A percentile compares a stretch with the other conserved stretches of the same genome.
Evolutionary conservation across 257 asterid species (phyloP).

Genomic region (Linderniella brevidens): DNA sequence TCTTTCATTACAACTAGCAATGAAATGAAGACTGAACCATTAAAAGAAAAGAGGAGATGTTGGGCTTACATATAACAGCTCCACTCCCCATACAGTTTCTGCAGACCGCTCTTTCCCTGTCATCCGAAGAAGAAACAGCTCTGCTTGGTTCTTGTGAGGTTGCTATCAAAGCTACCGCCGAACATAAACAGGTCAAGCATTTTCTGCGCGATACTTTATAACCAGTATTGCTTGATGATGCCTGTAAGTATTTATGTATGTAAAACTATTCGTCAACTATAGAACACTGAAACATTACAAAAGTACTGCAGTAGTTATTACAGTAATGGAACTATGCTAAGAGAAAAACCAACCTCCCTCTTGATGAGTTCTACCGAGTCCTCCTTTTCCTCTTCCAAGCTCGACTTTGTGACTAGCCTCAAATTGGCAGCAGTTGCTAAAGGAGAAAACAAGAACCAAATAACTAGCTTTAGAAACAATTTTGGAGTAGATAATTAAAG

Average conservation of each 20-base stretch:
- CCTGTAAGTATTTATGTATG: too few species aligned
- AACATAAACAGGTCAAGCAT: slow-evolving; percentile 69
- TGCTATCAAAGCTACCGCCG: slow-evolving; percentile 36
- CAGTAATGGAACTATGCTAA: not conserved
- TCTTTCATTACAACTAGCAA: not conserved
- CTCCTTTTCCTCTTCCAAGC: slow-evolving; percentile 30
- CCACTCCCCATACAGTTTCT: slow-evolving; percentile 91
- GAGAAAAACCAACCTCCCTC: not conserved
- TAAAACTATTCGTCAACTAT: too few species aligned
- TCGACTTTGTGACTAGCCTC: slow-evolving; percentile 29
- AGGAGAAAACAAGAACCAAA: slow-evolving; percentile 9
- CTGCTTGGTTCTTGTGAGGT: slow-evolving; percentile 18
- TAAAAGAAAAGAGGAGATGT: not conserved
- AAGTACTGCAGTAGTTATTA: too few species aligned
- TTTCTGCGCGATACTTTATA: slow-evolving; percentile 46
- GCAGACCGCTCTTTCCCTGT: slow-evolving; percentile 52
- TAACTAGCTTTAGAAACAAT: slow-evolving; percentile 3
- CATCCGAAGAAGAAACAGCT: slow-evolving; percentile 48
- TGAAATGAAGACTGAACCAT: not conserved
- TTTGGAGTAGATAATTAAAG: slow-evolving; percentile 6
- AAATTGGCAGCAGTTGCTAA: slow-evolving; percentile 28
- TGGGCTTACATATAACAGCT: slow-evolving; percentile 66
- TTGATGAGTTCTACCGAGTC: slow-evolving; percentile 20
- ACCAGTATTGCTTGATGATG: slow-evolving; percentile 6
- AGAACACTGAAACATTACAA: too few species aligned